Evolutionary conservation across 2,329 filamentous ascomycete species (phyloP).

Genomic region (Colletotrichum magnum): DNA sequence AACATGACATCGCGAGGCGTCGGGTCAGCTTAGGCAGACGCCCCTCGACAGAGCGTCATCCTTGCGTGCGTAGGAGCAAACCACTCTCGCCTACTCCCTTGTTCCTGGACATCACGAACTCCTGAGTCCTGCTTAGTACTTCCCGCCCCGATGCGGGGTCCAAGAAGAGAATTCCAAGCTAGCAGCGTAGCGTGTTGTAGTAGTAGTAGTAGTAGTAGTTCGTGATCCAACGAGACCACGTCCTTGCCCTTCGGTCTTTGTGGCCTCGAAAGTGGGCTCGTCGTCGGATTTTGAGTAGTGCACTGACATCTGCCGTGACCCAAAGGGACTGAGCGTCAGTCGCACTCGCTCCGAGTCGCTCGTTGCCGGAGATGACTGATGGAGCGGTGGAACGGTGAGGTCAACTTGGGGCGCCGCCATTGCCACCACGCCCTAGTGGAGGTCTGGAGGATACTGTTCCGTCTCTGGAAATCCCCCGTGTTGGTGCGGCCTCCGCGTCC

Average conservation of each 20-base stretch:
- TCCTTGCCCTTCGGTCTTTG: conserved; percentile 14
- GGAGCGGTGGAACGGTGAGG: not conserved
- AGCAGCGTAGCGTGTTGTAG: not conserved
- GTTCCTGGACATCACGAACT: conserved; percentile 5
- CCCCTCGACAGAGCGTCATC: conserved; percentile 8
- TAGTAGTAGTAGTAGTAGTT: conserved; percentile 1
- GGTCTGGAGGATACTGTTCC: not conserved
- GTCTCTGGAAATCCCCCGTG: not conserved
- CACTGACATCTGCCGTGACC: conserved; percentile 3
- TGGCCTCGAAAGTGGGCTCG: conserved; percentile 11
- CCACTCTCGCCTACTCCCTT: not conserved
- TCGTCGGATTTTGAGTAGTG: conserved; percentile 15
- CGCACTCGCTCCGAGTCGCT: not conserved
- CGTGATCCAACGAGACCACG: not conserved
- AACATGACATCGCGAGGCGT: not conserved
- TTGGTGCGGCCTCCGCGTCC: conserved; percentile 4
- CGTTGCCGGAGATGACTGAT: conserved; percentile 26
- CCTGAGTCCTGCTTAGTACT: not conserved
- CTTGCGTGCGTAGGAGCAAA: not conserved
- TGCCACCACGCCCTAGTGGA: not conserved
- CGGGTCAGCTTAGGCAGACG: not conserved
- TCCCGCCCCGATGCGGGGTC: conserved; percentile 4
- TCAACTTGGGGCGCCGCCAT: conserved; percentile 1
- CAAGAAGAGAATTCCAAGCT: not conserved
- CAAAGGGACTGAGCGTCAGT: conserved; percentile 9